These are phyloP conservation scores for Coemansia sp. DNA, from an alignment of 192 early-diverging fungal genomes.

Conservation along the genomic window DNA sequence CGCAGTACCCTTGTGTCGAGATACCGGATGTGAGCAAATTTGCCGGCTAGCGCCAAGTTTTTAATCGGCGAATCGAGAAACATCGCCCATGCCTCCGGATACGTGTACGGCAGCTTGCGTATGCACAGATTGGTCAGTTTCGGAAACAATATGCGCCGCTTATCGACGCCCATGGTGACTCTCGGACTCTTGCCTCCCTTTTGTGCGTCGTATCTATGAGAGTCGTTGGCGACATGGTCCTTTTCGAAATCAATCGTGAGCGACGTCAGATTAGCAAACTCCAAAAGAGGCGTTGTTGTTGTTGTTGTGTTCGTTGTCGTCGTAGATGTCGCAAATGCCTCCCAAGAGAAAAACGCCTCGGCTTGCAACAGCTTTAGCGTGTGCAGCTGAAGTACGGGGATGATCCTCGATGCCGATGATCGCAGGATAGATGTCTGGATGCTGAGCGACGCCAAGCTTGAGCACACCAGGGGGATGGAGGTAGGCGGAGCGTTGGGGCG, in stretches of 20 bases:
- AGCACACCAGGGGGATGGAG: neutral
- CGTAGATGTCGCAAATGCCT: conserved; percentile 20
- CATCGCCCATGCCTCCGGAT: conserved; percentile 40
- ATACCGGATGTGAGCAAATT: conserved; percentile 33
- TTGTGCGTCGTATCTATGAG: conserved; percentile 18
- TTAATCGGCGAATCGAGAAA: conserved; percentile 32
- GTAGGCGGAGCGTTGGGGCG: neutral
- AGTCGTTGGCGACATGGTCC: conserved; percentile 38
- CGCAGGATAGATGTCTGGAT: conserved; percentile 22
- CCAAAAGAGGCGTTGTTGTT: too few relatives aligned
- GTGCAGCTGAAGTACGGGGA: conserved; percentile 12
- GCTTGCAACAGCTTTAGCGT: conserved; percentile 22
- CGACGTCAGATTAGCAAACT: conserved; percentile 15
- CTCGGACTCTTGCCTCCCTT: conserved; percentile 1
- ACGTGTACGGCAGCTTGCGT: conserved; percentile 33
- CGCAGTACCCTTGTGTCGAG: conserved; percentile 15
- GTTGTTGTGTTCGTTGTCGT: too few relatives aligned
- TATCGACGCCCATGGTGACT: conserved; percentile 39
- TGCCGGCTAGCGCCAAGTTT: conserved; percentile 28
- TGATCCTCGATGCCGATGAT: neutral
- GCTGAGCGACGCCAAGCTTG: conserved; percentile 15
- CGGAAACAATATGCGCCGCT: conserved; percentile 17
- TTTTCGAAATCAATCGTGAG: conserved; percentile 36
- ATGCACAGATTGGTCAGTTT: conserved; percentile 11
- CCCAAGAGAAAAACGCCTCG: conserved; percentile 41